Conservation (phyloP, 1,284 basidiomycete genomes). For the Gomphus bonarii region DNA sequence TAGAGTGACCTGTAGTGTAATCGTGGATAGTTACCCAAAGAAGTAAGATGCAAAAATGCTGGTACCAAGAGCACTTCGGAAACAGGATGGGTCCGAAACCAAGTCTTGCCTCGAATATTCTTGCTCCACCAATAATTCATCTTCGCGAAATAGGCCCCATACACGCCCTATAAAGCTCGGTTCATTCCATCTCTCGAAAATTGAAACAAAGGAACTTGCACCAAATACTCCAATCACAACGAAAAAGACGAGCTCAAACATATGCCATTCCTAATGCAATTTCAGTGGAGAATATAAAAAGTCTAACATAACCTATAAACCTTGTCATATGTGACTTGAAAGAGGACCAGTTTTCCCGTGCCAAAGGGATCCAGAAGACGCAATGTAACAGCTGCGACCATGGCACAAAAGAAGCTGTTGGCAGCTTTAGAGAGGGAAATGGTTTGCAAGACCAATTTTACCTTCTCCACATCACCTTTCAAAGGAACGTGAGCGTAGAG, state of each 20-base stretch:
- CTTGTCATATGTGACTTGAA: conserved; percentile 86
- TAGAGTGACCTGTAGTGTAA: conserved; percentile 51
- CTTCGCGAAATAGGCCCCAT: conserved; percentile 90
- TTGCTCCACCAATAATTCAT: conserved; percentile 86
- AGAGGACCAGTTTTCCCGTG: conserved; percentile 73
- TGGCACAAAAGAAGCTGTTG: conserved; percentile 84
- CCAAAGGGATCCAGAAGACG: conserved; percentile 90
- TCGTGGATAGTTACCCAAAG: conserved; percentile 9
- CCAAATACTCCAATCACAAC: conserved; percentile 81
- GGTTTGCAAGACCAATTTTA: conserved; percentile 22
- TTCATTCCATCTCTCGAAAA: not conserved
- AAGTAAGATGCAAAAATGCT: not conserved
- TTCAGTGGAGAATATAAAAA: conserved; percentile 4
- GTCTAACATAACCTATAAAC: conserved; percentile 23
- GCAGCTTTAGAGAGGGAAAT: conserved; percentile 7
- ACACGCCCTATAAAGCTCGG: conserved; percentile 54
- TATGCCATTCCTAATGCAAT: conserved; percentile 69
- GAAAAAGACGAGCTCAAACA: conserved; percentile 77
- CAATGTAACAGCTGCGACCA: conserved; percentile 84
- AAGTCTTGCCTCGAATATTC: conserved; percentile 71
- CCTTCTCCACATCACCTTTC: conserved; percentile 81
- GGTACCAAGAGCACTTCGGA: conserved; percentile 77
- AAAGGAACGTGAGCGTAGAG: conserved; percentile 3
- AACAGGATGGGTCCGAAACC: conserved; percentile 73
- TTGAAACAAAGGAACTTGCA: conserved; percentile 28